Base-by-base conservation (phyloP, 2,329 filamentous ascomycete genomes). In the Cladosporium oxysporum region DNA sequence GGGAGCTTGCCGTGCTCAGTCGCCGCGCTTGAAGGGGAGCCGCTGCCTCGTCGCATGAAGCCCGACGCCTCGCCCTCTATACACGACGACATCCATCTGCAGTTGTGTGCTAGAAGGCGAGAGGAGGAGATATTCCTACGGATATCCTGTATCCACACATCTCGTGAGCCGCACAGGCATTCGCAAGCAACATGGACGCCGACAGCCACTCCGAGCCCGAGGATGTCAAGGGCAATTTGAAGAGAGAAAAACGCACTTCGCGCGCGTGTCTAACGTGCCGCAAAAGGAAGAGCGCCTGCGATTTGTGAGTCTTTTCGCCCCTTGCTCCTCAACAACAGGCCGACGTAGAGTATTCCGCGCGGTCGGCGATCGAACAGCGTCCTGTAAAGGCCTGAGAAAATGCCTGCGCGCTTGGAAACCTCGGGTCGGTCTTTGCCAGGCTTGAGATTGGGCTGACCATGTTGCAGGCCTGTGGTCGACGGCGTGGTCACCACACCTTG, bases 401-500 rank as follows among this genome's bases (percentile, higher is more conserved):
- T 49, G 79, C 81, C 69, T 78, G 83, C 67, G 84, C 84, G 72
- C 82, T 80, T 49, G 80, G 80, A 70, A 84, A 82, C 74, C 81
- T 83, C 69, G 74, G 84, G 83, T 84, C 78, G 76, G 82, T 78
- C 62, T 62, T 69, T 60, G 47, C 35, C 53, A 28, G 50, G 23
- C 41, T 53, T 47, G 55, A 37, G 55, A 37, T 44, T 64, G 55
- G 71, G 67, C 76, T 74, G 62, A 73, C 69, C 60, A 47, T 41
- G 21, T 63, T 28, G 53, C 67, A 76, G 71, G 78, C 81, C 73
- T 73, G 81, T 71, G 73, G 76, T 73, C 78, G 83, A 80, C 77
- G 84, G 75, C 75, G 79, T 77, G 75, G 83, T 73, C 75, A 82
- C 74, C 72, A 82, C 79, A 31, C 86, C 86, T 29, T 88, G 86